Conservation (phyloP, 1,284 basidiomycete genomes). For the Melampsora abietis-canadensis region DNA sequence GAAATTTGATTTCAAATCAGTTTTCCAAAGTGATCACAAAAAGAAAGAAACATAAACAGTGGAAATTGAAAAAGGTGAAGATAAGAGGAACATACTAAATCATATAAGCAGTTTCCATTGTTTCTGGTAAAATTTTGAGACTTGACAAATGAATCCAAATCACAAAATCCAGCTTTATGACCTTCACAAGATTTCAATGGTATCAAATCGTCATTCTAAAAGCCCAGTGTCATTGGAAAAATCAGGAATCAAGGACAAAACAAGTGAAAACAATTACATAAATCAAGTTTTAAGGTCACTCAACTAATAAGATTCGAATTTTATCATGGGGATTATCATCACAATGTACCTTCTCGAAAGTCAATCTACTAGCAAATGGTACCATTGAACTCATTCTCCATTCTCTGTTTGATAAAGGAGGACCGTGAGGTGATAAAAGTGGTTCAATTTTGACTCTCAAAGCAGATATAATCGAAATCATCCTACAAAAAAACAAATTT, state of each 20-base stretch:
- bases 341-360: constrained; percentile 21
- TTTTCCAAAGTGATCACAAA: too few species aligned
- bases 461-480: constrained; percentile 27
- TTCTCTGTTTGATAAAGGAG: not conserved
- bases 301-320: constrained; percentile 9
- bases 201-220: not conserved
- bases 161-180: not conserved
- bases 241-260: not conserved
- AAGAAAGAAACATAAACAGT: too few species aligned
- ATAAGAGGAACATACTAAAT: not conserved
- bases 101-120: not conserved
- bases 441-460: constrained; percentile 13
- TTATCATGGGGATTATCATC: not conserved
- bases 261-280: too few species aligned
- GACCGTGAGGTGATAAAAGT: constrained; percentile 5
- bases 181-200: not conserved
- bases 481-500: constrained; percentile 8
- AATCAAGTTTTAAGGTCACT: not conserved
- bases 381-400: constrained; percentile 26
- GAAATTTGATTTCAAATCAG: too few species aligned
- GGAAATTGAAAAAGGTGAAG: too few species aligned
- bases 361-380: constrained; percentile 28
- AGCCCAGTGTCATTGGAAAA: not conserved
- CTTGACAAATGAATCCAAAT: constrained; percentile 1
- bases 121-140: not conserved